Evolutionary conservation across 2,329 filamentous ascomycete species (phyloP), one percentile per base, ranked within the genome.

Genomic region (Alternaria arbusti): DNA sequence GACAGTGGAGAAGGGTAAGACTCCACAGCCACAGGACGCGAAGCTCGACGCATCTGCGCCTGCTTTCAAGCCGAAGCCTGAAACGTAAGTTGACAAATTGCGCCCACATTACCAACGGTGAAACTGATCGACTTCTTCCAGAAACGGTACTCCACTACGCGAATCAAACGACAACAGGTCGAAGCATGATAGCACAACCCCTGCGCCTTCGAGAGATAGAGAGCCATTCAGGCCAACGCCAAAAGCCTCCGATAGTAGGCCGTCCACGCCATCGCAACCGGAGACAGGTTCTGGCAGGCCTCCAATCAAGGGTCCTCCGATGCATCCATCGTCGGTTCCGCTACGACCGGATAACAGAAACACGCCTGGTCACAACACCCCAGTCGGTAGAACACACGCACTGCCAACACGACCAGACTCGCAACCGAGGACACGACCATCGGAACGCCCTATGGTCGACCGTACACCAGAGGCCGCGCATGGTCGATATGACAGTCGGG

Each of bases 321-420:
- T 64, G 55, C 65, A 70, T 59, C 28, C 65, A 20, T 66, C 68
- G 3, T 64, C 70, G 28, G 66, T 74, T 30, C 75, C 77, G 20
- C 65, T 65, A 40, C 75, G 78, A 36, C 74, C 76, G 26, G 77
- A 82, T 25, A 71, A 69, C 23, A 76, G 75, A 22, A 73, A 76
- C 61, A 68, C 73, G 26, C 64, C 69, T 9, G 64, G 54, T 20
- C 78, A 79, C 52, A 59, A 66, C n/a, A 57, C 71, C 23, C 64
- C 70, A 43, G 59, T 67, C 45, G 67, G 70, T 23, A 75, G 78
- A 60, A 63, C 79, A 26, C 82, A 82, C 66, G 77, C 78, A 15
- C 79, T 90, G 7, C 89, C 89, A 2, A 88, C 80, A 57, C 83
- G 87, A 58, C 88, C 88, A 15, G 87, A 90, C 66, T 83, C 87